phyloP scores from a whole-genome alignment of 495 filamentous ascomycete genomes.

The Penicillium angulare region DNA sequence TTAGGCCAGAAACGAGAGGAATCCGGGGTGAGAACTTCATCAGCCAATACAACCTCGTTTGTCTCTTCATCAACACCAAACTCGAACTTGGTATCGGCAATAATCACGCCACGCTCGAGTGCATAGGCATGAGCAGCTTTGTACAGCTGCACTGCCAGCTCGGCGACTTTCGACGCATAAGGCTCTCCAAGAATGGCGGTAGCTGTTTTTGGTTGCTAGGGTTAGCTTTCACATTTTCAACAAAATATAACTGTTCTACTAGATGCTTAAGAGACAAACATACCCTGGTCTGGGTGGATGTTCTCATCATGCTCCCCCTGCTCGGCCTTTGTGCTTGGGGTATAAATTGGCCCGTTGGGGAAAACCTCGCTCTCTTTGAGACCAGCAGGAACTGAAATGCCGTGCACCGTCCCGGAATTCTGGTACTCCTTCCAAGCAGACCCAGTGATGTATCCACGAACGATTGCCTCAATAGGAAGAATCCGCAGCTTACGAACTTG shows the following conservation, averaged over 20 bases:
- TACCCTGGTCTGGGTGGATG: constrained; percentile 70
- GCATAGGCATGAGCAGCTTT: constrained; percentile 72
- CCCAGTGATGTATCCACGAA: constrained; percentile 92
- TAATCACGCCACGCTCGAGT: constrained; percentile 76
- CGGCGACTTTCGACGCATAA: constrained; percentile 72
- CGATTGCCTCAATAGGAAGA: constrained; percentile 88
- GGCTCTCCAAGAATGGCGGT: constrained; percentile 67
- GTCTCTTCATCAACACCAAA: constrained; percentile 73
- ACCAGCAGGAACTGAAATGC: constrained; percentile 63
- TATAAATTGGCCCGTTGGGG: constrained; percentile 72
- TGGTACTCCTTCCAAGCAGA: constrained; percentile 85
- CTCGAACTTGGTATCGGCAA: constrained; percentile 88
- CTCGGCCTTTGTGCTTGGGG: constrained; percentile 88
- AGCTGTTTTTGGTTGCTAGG: constrained; percentile 43
- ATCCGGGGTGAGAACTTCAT: constrained; percentile 90
- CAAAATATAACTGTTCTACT: background rate
- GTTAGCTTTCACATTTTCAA: background rate
- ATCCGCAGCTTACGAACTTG: constrained; percentile 74
- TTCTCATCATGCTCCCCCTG: constrained; percentile 86
- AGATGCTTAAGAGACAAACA: constrained; percentile 3
- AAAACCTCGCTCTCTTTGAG: constrained; percentile 72
- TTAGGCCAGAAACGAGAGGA: constrained; percentile 87
- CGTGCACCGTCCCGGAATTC: constrained; percentile 75
- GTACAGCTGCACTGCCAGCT: constrained; percentile 71
- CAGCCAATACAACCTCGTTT: constrained; percentile 77